phyloP scores from a whole-genome alignment of 2,329 filamentous ascomycete genomes.

The Phialophora verrucosa region DNA sequence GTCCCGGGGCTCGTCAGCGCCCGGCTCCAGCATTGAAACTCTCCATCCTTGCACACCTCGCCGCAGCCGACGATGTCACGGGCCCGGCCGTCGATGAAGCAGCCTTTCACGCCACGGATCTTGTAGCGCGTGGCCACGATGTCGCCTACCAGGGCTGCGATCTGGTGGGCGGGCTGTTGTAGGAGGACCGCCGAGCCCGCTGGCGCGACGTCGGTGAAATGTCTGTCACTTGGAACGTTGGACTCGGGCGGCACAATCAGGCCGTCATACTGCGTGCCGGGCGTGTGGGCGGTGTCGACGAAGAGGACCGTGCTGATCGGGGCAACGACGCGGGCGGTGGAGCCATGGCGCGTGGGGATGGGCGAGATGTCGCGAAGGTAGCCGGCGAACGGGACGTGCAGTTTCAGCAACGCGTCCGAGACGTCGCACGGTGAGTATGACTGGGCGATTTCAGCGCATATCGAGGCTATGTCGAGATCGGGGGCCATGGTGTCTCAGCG shows the following conservation, averaged over 20 bases:
- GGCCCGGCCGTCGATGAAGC: constrained; percentile 10
- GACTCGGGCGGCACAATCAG: constrained; percentile 3
- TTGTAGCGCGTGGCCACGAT: constrained; percentile 18
- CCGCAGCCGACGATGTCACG: constrained; percentile 12
- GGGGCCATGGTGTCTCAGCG: not conserved
- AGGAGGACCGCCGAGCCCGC: constrained; percentile 8
- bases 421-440: constrained; percentile 16
- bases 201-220: constrained; percentile 14
- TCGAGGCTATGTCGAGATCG: constrained; percentile 13
- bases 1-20: constrained; percentile 15
- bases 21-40: constrained; percentile 14
- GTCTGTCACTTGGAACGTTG: constrained; percentile 6
- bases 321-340: constrained; percentile 1
- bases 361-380: constrained; percentile 21
- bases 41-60: constrained; percentile 14
- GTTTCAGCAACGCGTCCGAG: constrained; percentile 17
- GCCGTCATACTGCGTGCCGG: constrained; percentile 10
- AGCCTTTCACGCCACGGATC: constrained; percentile 9
- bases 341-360: constrained; percentile 7
- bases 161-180: constrained; percentile 15
- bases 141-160: constrained; percentile 12
- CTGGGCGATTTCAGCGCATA: constrained; percentile 9
- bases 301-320: constrained; percentile 17
- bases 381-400: constrained; percentile 10
- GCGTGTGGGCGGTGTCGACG: constrained; percentile 14